Conservation (phyloP, 164 flowering plant species). For the Liriodendron chinense region DNA sequence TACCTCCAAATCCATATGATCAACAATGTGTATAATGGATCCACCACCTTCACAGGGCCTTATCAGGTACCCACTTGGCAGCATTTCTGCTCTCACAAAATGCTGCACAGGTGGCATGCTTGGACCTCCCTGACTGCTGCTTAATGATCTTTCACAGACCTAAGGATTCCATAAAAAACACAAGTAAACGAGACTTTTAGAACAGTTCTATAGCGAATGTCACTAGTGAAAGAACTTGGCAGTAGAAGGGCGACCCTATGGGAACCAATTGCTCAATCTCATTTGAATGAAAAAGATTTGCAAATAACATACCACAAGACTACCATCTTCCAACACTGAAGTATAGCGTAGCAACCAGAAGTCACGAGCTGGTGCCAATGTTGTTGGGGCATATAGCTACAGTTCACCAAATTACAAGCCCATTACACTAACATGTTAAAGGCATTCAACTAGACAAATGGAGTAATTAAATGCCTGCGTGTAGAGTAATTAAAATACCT, state of each 20-base stretch:
- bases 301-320: conserved; percentile 79
- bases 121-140: conserved; percentile 80
- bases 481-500: conserved; percentile 46
- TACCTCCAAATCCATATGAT: conserved; percentile 96
- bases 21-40: conserved; percentile 90
- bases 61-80: conserved; percentile 93
- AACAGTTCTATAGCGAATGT: neutral
- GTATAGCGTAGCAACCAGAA: conserved; percentile 94
- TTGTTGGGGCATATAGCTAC: conserved; percentile 98
- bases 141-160: conserved; percentile 97
- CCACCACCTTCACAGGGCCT: conserved; percentile 99
- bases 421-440: neutral
- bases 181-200: neutral
- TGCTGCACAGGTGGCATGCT: conserved; percentile 82
- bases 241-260: neutral
- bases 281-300: neutral
- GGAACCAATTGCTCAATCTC: neutral
- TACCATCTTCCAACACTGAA: conserved; percentile 89
- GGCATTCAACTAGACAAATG: neutral
- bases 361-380: conserved; percentile 95
- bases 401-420: conserved; percentile 5
- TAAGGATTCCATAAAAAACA: conserved; percentile 14
- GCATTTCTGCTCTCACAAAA: conserved; percentile 94
- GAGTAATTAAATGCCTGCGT: conserved; percentile 71
- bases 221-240: neutral